Base-by-base conservation (phyloP, 192 early-diverging fungal species). In the Backusella parvicylindrica region DNA sequence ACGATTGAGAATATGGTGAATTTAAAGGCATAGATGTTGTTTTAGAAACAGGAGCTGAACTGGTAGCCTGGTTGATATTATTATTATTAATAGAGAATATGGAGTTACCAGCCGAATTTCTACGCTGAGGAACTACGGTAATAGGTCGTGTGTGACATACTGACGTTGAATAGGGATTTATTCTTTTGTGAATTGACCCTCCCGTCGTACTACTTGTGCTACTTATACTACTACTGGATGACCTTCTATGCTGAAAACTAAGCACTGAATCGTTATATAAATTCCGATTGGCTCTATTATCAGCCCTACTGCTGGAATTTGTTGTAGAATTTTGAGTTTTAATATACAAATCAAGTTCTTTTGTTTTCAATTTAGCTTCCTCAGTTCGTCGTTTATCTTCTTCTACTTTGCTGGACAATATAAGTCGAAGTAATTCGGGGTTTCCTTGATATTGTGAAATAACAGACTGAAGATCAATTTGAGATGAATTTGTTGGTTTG, bases 371-470 rank as follows among this genome's bases (percentile, higher is more conserved):
- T 67, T 84, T 82, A 9, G 87, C 87, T 77, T 89, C 87, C 68
- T 89, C 87, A 8, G 86, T 81, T 68, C 82, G 79, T 49, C 87
- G 86, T 49, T 84, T 82, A 50, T 89, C 87, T 68, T 89, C 87
- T 66, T 89, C 87, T 8, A 85, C 82, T 75, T 87, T 89, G 53
- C 84, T 83, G 2, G 80, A 68, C 21, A 89, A 71, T 64, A 89
- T 89, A 23, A 89, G 33, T 47, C 84, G 84, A 0, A 89, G 70
- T n/a, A 89, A 72, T 30, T 89, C 87, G 13, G 87, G 87, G 50
- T 89, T 84, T 5, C 73, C 65, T 13, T 80, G 70, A 65, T 84
- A 89, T 26, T 78, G 79, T 0, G 83, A 75, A 16, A 89, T 74
- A 49, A 89, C 78, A 6, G 85, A 80, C 41, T 89, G 86, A 1